Evolutionary conservation across 371 early-diverging fungal species (phyloP).

Genomic region (Blakeslea trispora): DNA sequence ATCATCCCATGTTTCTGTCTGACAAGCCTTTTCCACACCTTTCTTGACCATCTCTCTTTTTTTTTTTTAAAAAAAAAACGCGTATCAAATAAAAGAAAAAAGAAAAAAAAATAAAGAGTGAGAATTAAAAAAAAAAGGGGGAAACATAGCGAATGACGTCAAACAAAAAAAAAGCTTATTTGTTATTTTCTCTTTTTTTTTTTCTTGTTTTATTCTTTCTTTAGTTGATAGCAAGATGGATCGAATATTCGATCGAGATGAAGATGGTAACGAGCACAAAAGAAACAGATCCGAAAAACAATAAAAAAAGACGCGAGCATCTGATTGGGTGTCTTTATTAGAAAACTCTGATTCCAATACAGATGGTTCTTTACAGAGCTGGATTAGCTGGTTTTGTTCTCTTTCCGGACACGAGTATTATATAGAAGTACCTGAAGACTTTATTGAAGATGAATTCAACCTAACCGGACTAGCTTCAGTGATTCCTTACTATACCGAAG

Average conservation of each 20-base stretch:
- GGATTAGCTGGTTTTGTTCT: conserved; percentile 92
- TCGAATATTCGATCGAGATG: conserved; percentile 19
- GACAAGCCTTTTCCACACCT: conserved; percentile 8
- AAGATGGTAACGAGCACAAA: conserved; percentile 14
- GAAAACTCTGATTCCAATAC: conserved; percentile 25
- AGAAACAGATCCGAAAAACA: too few species aligned
- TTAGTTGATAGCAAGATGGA: conserved; percentile 11
- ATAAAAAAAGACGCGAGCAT: too few species aligned
- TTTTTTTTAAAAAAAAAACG: too few species aligned
- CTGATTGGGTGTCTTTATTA: too few species aligned
- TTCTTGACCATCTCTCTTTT: neutral
- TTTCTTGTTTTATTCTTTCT: neutral
- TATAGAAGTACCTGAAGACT: conserved; percentile 86
- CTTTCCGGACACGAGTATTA: conserved; percentile 84
- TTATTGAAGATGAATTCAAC: conserved; percentile 94
- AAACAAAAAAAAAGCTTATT: neutral
- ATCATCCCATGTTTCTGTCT: conserved; percentile 18
- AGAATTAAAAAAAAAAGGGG: neutral
- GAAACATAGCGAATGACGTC: neutral
- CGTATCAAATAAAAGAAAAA: conserved; percentile 8
- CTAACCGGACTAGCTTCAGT: conserved; percentile 85
- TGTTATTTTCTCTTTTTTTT: neutral
- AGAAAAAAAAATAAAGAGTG: neutral
- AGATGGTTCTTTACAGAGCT: conserved; percentile 50
- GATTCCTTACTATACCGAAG: conserved; percentile 81